phyloP scores from a whole-genome alignment of 2,329 filamentous ascomycete species.

The Triangularia setosa region DNA sequence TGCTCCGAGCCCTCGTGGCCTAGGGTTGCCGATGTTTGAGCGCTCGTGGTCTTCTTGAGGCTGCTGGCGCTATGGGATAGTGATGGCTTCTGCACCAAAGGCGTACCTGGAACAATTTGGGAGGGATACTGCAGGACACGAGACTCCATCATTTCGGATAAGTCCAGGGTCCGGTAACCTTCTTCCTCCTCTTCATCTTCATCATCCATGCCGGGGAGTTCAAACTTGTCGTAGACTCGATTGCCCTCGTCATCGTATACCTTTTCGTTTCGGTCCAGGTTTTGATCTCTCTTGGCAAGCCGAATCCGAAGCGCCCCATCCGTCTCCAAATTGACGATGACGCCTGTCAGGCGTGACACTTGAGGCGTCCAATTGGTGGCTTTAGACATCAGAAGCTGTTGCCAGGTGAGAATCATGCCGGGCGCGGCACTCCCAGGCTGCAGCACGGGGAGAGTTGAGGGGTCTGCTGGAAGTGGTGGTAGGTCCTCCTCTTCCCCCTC shows the following conservation, averaged over 20 bases:
- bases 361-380: conserved; percentile 64
- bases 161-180: conserved; percentile 56
- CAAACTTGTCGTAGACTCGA: conserved; percentile 73
- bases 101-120: background rate
- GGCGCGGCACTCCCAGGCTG: conserved; percentile 43
- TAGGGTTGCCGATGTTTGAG: conserved; percentile 11
- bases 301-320: conserved; percentile 55
- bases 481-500: conserved; percentile 51
- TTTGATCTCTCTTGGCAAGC: conserved; percentile 66
- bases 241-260: conserved; percentile 63
- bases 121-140: conserved; percentile 55
- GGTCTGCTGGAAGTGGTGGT: conserved; percentile 56
- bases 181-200: conserved; percentile 47
- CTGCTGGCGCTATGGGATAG: background rate
- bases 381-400: conserved; percentile 57
- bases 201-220: conserved; percentile 62
- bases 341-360: conserved; percentile 60
- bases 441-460: conserved; percentile 50
- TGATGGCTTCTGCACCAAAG: background rate
- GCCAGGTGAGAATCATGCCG: conserved; percentile 68
- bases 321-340: conserved; percentile 55
- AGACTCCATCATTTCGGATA: conserved; percentile 63
- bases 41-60: background rate
- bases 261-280: conserved; percentile 52
- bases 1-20: conserved; percentile 7